These are phyloP conservation scores for Naganishia onofrii DNA, from an alignment of 768 basidiomycete species.

Conservation along the genomic window DNA sequence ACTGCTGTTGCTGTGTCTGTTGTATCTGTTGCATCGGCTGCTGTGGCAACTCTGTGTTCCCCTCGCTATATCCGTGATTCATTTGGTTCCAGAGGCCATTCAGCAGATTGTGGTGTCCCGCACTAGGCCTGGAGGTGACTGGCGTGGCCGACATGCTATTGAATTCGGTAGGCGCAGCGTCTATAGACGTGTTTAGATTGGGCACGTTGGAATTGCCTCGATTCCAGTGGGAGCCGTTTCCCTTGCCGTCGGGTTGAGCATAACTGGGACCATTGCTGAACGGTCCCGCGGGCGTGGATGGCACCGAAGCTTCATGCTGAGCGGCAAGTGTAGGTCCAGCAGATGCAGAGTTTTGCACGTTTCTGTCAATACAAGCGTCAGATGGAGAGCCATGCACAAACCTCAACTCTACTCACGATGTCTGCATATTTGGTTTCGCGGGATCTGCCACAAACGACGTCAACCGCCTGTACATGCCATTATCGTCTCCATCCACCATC, in stretches of 20 bases:
- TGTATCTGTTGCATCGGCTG: constrained; percentile 4
- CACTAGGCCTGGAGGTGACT: background rate
- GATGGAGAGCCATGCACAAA: background rate
- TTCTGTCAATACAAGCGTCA: constrained; percentile 3
- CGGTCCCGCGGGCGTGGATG: constrained; percentile 1
- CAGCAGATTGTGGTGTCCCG: constrained; percentile 26
- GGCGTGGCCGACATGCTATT: constrained; percentile 15
- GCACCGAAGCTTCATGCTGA: constrained; percentile 16
- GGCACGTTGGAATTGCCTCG: background rate
- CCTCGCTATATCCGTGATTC: constrained; percentile 24
- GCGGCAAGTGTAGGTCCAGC: constrained; percentile 18
- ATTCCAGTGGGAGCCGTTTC: background rate
- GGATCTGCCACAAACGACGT: constrained; percentile 10
- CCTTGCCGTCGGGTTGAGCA: constrained; percentile 9
- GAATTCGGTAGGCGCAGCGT: background rate
- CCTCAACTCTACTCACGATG: background rate
- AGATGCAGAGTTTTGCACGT: background rate
- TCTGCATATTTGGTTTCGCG: background rate
- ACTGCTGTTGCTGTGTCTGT: background rate
- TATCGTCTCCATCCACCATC: constrained; percentile 16
- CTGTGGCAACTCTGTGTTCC: background rate
- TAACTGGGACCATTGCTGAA: background rate
- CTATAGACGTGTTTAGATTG: background rate
- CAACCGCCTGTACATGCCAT: constrained; percentile 10
- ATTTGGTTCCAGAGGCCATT: constrained; percentile 18